phyloP scores from a whole-genome alignment of 192 early-diverging fungal species.

The Kappamyces sp. region DNA sequence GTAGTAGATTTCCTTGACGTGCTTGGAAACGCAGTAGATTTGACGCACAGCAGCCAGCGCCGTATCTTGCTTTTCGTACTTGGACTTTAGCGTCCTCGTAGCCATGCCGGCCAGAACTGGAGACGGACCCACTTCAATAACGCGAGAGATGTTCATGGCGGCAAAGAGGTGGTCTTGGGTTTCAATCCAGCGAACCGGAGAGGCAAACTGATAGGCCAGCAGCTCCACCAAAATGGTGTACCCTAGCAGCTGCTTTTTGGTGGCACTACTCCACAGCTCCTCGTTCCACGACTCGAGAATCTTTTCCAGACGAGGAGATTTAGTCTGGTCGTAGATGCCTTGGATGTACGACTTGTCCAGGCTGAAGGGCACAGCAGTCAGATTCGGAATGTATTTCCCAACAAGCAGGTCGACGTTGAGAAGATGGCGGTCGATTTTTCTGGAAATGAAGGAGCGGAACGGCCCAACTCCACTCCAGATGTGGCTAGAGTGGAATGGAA shows the following conservation, averaged over 20 bases:
- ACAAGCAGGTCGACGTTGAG: conserved; percentile 76
- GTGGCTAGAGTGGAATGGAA: conserved; percentile 96
- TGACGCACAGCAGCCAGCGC: conserved; percentile 84
- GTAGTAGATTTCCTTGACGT: conserved; percentile 92
- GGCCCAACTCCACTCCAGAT: conserved; percentile 84
- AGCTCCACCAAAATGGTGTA: conserved; percentile 82
- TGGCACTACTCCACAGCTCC: conserved; percentile 58
- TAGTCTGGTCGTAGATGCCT: conserved; percentile 62
- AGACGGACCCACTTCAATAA: conserved; percentile 86
- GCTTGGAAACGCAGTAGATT: conserved; percentile 83
- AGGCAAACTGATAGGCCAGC: conserved; percentile 88
- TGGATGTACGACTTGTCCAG: conserved; percentile 71
- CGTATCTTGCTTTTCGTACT: conserved; percentile 93
- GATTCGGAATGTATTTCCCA: conserved; percentile 90
- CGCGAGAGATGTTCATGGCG: conserved; percentile 72
- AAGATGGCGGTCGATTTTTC: conserved; percentile 75
- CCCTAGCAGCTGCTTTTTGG: conserved; percentile 78
- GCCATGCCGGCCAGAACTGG: conserved; percentile 93
- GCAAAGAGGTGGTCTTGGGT: conserved; percentile 83
- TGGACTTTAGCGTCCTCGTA: conserved; percentile 86
- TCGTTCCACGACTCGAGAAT: conserved; percentile 78
- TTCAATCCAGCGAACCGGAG: conserved; percentile 90
- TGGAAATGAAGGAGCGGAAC: conserved; percentile 81
- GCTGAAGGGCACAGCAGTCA: conserved; percentile 85
- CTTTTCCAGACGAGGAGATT: conserved; percentile 67